These are phyloP conservation scores for Corrigiola litoralis DNA, from an alignment of 179 eudicot genomes.

Conservation along the genomic window DNA sequence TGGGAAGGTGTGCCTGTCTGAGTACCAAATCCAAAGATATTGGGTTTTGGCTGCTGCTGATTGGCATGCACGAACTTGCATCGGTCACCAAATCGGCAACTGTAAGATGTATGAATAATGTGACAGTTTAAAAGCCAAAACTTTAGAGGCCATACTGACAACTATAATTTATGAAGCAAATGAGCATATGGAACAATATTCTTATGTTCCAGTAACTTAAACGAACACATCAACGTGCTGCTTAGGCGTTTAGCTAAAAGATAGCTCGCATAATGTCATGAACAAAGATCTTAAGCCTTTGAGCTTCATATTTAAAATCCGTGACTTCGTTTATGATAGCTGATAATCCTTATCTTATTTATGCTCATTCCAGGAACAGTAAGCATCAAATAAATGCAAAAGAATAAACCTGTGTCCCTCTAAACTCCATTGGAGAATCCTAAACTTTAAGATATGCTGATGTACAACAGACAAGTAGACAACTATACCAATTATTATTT, in stretches of 20 bases:
- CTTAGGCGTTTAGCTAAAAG: neutral
- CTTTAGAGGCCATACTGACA: neutral
- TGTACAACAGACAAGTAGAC: neutral
- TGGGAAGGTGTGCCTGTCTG: slow-evolving; percentile 46
- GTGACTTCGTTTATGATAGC: too few relatives aligned
- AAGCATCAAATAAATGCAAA: neutral
- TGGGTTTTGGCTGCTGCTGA: slow-evolving; percentile 51
- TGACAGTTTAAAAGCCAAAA: slow-evolving; percentile 3
- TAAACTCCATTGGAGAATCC: neutral
- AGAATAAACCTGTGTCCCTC: neutral
- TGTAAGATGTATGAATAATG: slow-evolving; percentile 24
- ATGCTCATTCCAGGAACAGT: neutral
- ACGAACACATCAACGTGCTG: neutral
- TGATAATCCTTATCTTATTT: neutral
- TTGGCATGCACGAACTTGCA: slow-evolving; percentile 67
- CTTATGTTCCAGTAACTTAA: neutral
- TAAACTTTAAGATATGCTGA: neutral
- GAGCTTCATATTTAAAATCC: neutral
- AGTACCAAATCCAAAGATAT: slow-evolving; percentile 66
- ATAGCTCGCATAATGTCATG: neutral
- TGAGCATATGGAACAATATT: neutral
- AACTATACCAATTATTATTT: too few relatives aligned
- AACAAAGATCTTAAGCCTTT: neutral
- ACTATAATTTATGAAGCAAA: neutral
- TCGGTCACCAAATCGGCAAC: slow-evolving; percentile 78